These are phyloP conservation scores for Eimeria sp. DNA, from an alignment of 169 alveolate genomes.

Conservation along the genomic window DNA sequence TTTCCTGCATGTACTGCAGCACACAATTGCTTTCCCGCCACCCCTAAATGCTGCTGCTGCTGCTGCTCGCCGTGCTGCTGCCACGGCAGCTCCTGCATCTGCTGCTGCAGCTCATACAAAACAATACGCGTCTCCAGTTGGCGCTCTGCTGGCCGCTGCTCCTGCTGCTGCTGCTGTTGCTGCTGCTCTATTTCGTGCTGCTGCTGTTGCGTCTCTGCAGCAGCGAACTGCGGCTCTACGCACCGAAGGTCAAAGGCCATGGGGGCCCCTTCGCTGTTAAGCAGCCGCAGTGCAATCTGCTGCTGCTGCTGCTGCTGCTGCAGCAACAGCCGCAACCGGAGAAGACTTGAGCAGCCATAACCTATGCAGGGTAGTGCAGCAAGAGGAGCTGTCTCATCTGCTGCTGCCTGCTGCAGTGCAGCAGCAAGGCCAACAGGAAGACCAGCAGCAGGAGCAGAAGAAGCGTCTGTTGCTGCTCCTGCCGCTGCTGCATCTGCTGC, in stretches of 20 bases:
- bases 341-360: slow-evolving; percentile 29
- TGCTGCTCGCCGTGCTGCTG: slow-evolving; percentile 6
- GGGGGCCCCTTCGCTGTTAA: background rate
- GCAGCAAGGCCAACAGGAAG: slow-evolving; percentile 15
- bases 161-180: slow-evolving; percentile 36
- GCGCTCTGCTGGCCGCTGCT: slow-evolving; percentile 1
- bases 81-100: background rate
- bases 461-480: background rate
- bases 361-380: slow-evolving; percentile 52
- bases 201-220: slow-evolving; percentile 45
- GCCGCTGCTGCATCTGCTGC: slow-evolving; percentile 61
- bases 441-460: background rate
- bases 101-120: slow-evolving; percentile 53
- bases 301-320: slow-evolving; percentile 58
- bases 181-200: slow-evolving; percentile 25
- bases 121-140: background rate
- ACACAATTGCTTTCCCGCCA: background rate
- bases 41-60: slow-evolving; percentile 4
- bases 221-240: background rate
- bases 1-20: background rate
- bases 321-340: slow-evolving; percentile 58
- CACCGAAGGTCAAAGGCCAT: background rate
- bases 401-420: slow-evolving; percentile 53
- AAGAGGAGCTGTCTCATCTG: slow-evolving; percentile 24
- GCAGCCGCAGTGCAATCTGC: slow-evolving; percentile 11